Conservation (phyloP, 2,329 filamentous ascomycete genomes). For the Calycina marina region DNA sequence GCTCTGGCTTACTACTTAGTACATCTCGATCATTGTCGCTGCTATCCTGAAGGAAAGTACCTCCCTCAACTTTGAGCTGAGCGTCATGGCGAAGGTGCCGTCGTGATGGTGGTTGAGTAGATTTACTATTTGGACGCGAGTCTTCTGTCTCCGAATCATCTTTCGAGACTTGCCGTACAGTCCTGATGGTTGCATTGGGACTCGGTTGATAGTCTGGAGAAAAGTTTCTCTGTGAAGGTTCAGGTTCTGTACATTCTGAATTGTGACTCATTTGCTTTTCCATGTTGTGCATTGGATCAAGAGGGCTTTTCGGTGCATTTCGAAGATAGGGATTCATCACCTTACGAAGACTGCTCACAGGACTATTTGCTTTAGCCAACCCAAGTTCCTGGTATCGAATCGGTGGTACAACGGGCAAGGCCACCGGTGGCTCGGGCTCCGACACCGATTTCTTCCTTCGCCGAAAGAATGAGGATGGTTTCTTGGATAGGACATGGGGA, state of each 20-base stretch:
- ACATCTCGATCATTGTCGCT: slow-evolving; percentile 33
- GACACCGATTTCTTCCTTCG: slow-evolving; percentile 80
- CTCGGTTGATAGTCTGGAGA: slow-evolving; percentile 64
- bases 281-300: slow-evolving; percentile 10
- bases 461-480: slow-evolving; percentile 87
- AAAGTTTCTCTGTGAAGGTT: slow-evolving; percentile 38
- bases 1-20: slow-evolving; percentile 20
- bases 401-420: slow-evolving; percentile 29
- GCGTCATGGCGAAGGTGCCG: slow-evolving; percentile 8
- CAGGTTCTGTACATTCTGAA: slow-evolving; percentile 12
- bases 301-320: slow-evolving; percentile 13
- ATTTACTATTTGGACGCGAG: too few species aligned
- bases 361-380: slow-evolving; percentile 30
- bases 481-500: slow-evolving; percentile 53
- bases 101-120: too few species aligned
- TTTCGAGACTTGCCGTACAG: slow-evolving; percentile 36
- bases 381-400: slow-evolving; percentile 16
- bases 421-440: slow-evolving; percentile 49
- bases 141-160: slow-evolving; percentile 7
- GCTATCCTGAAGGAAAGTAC: slow-evolving; percentile 37
- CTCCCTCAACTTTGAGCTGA: slow-evolving; percentile 18
- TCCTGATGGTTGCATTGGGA: slow-evolving; percentile 54
- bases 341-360: slow-evolving; percentile 67
- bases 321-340: slow-evolving; percentile 75
- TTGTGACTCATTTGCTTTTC: slow-evolving; percentile 14